These are phyloP conservation scores for Coemansia sp. DNA, from an alignment of 192 early-diverging fungal genomes.

Conservation along the genomic window DNA sequence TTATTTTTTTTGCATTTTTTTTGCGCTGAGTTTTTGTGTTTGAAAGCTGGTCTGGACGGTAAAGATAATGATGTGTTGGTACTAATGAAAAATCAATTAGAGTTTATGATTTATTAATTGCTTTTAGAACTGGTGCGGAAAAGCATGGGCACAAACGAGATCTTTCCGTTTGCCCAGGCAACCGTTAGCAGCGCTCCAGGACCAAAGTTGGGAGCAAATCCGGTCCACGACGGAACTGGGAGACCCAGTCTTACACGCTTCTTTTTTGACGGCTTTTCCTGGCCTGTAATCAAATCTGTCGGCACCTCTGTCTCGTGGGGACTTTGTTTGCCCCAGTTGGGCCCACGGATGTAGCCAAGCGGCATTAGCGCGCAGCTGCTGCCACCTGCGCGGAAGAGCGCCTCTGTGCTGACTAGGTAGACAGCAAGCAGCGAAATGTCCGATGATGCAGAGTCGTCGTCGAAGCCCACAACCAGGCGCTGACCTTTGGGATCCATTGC, in stretches of 20 bases:
- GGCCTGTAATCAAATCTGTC: not conserved
- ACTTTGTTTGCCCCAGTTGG: constrained; percentile 43
- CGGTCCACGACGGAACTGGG: constrained; percentile 47
- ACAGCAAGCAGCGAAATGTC: constrained; percentile 53
- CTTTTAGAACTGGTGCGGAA: constrained; percentile 8
- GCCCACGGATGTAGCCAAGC: constrained; percentile 53
- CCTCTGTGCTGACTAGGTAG: constrained; percentile 39
- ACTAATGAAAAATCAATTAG: not conserved
- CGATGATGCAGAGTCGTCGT: constrained; percentile 32
- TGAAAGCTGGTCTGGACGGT: too few relatives aligned
- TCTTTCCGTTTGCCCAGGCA: constrained; percentile 57
- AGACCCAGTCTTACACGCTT: constrained; percentile 44
- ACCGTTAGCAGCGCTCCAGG: constrained; percentile 50
- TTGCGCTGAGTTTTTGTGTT: not conserved
- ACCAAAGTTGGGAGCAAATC: constrained; percentile 47
- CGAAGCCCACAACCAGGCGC: constrained; percentile 51
- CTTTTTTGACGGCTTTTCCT: constrained; percentile 17
- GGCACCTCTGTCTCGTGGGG: not conserved
- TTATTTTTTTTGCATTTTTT: not conserved
- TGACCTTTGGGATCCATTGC: constrained; percentile 49
- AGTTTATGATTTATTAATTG: not conserved
- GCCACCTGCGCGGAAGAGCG: constrained; percentile 46
- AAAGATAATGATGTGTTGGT: too few relatives aligned
- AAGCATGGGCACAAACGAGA: constrained; percentile 50
- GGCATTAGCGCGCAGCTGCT: constrained; percentile 43